Evolutionary conservation across 2,329 filamentous ascomycete genomes (phyloP), one percentile per base, ranked within the genome.

Genomic region (Chrysosporium queenslandicum): DNA sequence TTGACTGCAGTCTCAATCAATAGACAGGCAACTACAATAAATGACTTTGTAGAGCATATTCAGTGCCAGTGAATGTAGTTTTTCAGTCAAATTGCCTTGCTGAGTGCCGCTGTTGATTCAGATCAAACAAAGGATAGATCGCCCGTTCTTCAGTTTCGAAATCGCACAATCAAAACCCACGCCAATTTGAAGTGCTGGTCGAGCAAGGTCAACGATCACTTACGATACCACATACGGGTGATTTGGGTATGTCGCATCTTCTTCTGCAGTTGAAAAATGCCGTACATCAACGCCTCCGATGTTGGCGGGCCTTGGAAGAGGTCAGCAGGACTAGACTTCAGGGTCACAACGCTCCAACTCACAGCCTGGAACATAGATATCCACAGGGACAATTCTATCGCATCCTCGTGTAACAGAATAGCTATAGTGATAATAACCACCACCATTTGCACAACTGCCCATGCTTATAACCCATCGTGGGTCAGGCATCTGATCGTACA

Each of bases 401-500:
- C 85, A 87, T 37, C 86, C 85, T 55, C 86, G 79, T 50, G 84
- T 82, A 50, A 89, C 86, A 51, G 78, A 82, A 71, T 91, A 91
- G 69, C 82, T 86, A 74, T 91, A 91, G 72, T 91, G 87, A 68
- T 91, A 91, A 74, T 91, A 91, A 53, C 87, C 86, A 61, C 86
- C 87, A 58, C 86, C 86, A 69, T 91, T 91, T 60, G 86, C 87
- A 68, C 86, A 91, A 64, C 82, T 86, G 20, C 86, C 86, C 87
- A 91, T 91, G 63, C 82, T 86, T 64, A 85, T 80, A 50, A 91
- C 87, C 88, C 88, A 94, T 63, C 87, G 80, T 32, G 88, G 89
- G 45, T 95, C 89, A 42, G 89, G 89, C 88, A 95, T 95, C 75
- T 94, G 88, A 71, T 94, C 87, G 73, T 94, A 94, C 58, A 91